phyloP scores from a whole-genome alignment of 805 yeast genomes.

The Wickerhamomyces chambardii region DNA sequence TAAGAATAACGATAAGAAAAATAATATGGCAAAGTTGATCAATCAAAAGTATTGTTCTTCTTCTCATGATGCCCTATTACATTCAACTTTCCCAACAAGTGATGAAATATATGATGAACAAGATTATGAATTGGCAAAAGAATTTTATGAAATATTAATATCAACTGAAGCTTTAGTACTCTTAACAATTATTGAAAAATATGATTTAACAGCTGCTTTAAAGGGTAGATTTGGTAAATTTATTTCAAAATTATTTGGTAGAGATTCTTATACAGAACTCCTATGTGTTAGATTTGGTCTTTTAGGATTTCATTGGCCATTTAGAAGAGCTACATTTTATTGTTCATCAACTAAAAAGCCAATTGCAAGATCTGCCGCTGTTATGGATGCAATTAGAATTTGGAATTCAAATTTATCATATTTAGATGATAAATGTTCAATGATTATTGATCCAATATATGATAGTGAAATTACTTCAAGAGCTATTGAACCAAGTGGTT shows the following conservation, averaged over 20 bases:
- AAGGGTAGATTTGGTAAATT: constrained; percentile 19
- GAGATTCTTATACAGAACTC: constrained; percentile 19
- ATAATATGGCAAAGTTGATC: too few relatives aligned
- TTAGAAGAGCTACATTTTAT: constrained; percentile 28
- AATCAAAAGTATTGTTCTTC: too few relatives aligned
- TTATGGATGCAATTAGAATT: constrained; percentile 24
- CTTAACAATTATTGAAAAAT: constrained; percentile 25
- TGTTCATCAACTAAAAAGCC: constrained; percentile 29
- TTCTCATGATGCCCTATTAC: too few relatives aligned
- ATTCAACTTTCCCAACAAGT: neutral
- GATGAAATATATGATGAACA: neutral
- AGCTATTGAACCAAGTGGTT: constrained; percentile 27
- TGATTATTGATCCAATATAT: constrained; percentile 29
- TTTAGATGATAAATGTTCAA: constrained; percentile 19
- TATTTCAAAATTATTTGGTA: constrained; percentile 19
- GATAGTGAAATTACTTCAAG: constrained; percentile 22
- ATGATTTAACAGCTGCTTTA: constrained; percentile 26
- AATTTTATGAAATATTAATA: constrained; percentile 24
- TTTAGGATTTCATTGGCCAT: constrained; percentile 37
- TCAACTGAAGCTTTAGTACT: constrained; percentile 31
- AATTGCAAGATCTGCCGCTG: constrained; percentile 30
- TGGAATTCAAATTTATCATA: constrained; percentile 23
- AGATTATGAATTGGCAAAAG: constrained; percentile 2
- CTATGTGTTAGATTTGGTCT: constrained; percentile 30
- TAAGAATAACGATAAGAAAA: too few relatives aligned